Percentiles rank a stretch among this genome's conserved stretches.
phyloP scores from a whole-genome alignment of 805 yeast genomes.

The Kazachstania africana region DNA sequence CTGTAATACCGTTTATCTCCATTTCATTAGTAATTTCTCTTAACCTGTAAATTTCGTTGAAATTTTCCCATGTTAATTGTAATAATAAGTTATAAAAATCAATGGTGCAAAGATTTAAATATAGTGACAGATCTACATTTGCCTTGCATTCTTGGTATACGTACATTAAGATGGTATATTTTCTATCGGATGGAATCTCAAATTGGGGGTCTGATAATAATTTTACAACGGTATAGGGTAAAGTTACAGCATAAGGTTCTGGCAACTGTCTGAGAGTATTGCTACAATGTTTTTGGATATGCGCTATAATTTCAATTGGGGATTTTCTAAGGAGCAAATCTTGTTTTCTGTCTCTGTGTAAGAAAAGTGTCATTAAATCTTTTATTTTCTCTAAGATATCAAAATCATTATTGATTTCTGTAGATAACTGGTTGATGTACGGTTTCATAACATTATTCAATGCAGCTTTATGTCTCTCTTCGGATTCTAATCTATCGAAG shows the following conservation, averaged over 20 bases:
- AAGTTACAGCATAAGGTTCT: constrained; percentile 17
- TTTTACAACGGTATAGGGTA: constrained; percentile 16
- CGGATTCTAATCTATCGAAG: constrained; percentile 9
- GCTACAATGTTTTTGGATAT: constrained; percentile 7
- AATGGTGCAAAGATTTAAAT: constrained; percentile 21
- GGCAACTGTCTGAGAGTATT: constrained; percentile 10
- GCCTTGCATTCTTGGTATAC: constrained; percentile 21
- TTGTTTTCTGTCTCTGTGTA: constrained; percentile 5
- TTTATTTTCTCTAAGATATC: constrained; percentile 13
- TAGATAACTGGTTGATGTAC: constrained; percentile 6
- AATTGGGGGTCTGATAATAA: constrained; percentile 7
- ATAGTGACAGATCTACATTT: constrained; percentile 16
- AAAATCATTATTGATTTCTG: constrained; percentile 14
- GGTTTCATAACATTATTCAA: constrained; percentile 15
- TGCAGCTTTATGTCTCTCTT: constrained; percentile 14
- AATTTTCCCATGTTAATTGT: constrained; percentile 21
- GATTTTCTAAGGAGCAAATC: constrained; percentile 5
- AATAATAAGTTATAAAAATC: constrained; percentile 23
- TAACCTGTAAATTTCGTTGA: constrained; percentile 13
- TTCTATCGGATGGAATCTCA: constrained; percentile 9
- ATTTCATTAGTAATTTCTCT: constrained; percentile 17
- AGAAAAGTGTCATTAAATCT: constrained; percentile 6
- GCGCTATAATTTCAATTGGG: constrained; percentile 9
- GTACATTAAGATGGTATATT: constrained; percentile 14
- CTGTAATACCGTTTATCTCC: constrained; percentile 24